phyloP scores from a whole-genome alignment of 148 eudicot species.

The Chenopodium album region DNA sequence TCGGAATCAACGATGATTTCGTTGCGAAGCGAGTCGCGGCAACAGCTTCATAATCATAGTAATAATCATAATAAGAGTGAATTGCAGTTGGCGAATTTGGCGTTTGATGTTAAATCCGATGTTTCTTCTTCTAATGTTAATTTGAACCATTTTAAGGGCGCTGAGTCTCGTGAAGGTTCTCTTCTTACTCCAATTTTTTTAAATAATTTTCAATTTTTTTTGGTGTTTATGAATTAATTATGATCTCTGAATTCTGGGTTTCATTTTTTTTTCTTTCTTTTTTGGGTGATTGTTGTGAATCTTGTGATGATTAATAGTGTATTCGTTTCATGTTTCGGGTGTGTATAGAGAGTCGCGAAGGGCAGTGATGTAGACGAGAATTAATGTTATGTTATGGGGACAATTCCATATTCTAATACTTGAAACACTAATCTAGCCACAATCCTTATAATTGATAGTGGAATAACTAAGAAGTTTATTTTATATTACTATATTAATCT shows the following conservation, averaged over 20 bases:
- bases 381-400: no score
- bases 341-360: no score
- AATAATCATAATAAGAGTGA: not conserved
- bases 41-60: constrained; percentile 21
- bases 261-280: not conserved
- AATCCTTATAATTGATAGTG: no score
- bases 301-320: no score
- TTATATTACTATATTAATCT: not conserved
- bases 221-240: not conserved
- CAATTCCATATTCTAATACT: no score
- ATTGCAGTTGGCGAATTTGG: constrained; percentile 11
- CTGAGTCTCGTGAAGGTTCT: constrained; percentile 52
- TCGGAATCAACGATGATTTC: constrained; percentile 48
- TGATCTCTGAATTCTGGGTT: no score
- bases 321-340: no score
- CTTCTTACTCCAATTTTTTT: not conserved
- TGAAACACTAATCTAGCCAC: no score
- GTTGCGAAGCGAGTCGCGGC: constrained; percentile 58
- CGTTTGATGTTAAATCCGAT: constrained; percentile 39
- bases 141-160: constrained; percentile 37
- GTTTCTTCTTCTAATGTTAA: constrained; percentile 33
- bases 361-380: no score
- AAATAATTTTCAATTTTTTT: not conserved
- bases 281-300: not conserved
- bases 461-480: not conserved